Base-by-base conservation (phyloP, 495 filamentous ascomycete genomes). In the Diplogelasinospora grovesii region DNA sequence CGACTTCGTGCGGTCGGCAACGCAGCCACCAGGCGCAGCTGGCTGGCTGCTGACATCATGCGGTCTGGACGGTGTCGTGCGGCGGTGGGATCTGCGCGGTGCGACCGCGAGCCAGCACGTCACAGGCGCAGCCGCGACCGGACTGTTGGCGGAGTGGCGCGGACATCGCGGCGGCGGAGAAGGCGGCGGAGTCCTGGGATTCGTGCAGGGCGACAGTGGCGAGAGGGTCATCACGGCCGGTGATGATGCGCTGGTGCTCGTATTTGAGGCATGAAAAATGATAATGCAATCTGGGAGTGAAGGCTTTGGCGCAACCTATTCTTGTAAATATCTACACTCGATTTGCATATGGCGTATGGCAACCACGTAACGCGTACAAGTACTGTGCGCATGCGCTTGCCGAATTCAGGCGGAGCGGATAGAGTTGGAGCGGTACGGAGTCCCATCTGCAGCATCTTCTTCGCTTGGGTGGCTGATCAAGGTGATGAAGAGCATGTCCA, bases 171-270 rank as follows among this genome's bases (percentile, higher is more conserved):
- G 81, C 15, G 81, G 80, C 13, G 81, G 56, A 9, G 87, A 94
- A 50, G 86, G 85, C 4, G 87, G 87, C 22, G 89, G 89, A 37
- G 84, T 96, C 22, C 65, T 96, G 59, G 89, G 82, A 0, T 96
- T 95, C 59, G 85, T 92, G 35, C 84, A 94, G 64, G 66, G 65
- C 7, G 68, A 67, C 24, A 79, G 77, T 23, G 78, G 79, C 2
- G 79, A 83, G 53, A 71, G 78, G 46, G 70, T 95, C 19, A 78
- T 90, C 9, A 96, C 89, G 13, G 89, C 86, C 3, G 89, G 89
- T 19, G 89, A 96, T 69, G 89, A 96, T 63, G 78, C 77, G 9
- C 66, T 89, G 32, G 64, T 73, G 24, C 60, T 87, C 52, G 74
- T 87, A 5, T 87, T 88, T 54, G 81, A 85, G 55, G 65, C 68